Conservation (phyloP, 2,329 filamentous ascomycete species). For the Macrophomina tecta region DNA sequence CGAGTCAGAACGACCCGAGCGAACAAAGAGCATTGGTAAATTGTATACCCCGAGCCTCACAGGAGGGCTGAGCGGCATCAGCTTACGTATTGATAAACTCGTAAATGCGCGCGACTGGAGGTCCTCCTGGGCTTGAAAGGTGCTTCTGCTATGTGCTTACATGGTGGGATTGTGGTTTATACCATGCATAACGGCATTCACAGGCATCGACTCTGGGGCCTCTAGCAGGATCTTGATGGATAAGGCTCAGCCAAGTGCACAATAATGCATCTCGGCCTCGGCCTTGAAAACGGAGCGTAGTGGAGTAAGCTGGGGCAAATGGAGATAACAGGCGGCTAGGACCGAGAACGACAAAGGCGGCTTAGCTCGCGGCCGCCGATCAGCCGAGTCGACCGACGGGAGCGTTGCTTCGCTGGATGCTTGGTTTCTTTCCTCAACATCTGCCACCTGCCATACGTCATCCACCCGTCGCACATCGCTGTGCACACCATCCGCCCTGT, state of each 20-base stretch:
- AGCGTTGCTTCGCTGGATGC: neutral
- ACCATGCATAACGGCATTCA: too few relatives aligned
- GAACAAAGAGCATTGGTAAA: too few relatives aligned
- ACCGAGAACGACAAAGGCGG: neutral
- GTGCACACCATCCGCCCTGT: neutral
- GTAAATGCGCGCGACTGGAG: too few relatives aligned
- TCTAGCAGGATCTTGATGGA: too few relatives aligned
- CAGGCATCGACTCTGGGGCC: too few relatives aligned
- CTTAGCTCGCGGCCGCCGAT: slow-evolving; percentile 9
- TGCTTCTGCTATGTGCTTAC: too few relatives aligned
- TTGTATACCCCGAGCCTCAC: too few relatives aligned
- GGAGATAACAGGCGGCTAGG: slow-evolving; percentile 1
- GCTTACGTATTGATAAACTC: too few relatives aligned
- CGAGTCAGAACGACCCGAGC: neutral
- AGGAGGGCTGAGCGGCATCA: too few relatives aligned
- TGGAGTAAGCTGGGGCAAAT: neutral
- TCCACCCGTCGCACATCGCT: slow-evolving; percentile 1
- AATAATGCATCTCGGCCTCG: neutral
- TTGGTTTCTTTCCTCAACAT: neutral
- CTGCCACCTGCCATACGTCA: slow-evolving; percentile 2
- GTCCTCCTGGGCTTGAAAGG: too few relatives aligned
- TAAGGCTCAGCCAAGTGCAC: too few relatives aligned
- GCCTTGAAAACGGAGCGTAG: neutral
- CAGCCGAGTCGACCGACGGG: neutral
- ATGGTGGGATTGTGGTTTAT: too few relatives aligned